These are phyloP conservation scores for Tuctoria greenei DNA, from an alignment of 176 grass and related monocot genomes.

Conservation along the genomic window DNA sequence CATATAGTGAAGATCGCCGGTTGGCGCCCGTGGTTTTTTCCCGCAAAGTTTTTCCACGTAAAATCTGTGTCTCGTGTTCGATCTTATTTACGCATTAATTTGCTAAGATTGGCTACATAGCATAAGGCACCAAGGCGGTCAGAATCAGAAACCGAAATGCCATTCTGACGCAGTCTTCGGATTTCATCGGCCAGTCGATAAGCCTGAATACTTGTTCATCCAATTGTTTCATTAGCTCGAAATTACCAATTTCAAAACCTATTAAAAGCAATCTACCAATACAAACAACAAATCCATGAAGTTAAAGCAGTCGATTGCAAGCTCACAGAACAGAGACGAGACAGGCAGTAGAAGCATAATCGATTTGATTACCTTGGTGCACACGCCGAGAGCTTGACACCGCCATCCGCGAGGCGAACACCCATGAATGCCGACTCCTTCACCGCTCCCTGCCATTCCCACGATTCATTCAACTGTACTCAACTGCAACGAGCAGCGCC, in stretches of 20 bases:
- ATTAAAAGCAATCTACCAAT: neutral
- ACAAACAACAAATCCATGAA: neutral
- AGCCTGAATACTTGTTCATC: neutral
- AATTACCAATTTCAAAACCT: neutral
- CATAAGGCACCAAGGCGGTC: neutral
- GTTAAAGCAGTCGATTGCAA: neutral
- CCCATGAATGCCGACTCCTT: constrained; percentile 73
- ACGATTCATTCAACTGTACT: no score
- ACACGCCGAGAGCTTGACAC: constrained; percentile 47
- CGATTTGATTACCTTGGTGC: constrained; percentile 55
- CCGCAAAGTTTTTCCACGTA: no score
- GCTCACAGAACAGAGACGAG: neutral
- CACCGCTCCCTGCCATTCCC: constrained; percentile 33
- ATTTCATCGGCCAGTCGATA: no score
- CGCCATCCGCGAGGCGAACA: constrained; percentile 48
- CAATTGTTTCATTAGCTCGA: neutral
- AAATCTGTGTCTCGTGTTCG: no score
- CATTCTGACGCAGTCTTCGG: neutral
- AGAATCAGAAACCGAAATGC: neutral
- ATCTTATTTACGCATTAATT: no score
- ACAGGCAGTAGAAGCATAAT: neutral
- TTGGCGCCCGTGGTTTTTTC: no score
- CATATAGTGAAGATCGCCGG: no score
- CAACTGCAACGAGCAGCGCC: neutral
- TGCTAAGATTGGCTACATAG: neutral